These are phyloP conservation scores for Pythium plurisporium DNA, from an alignment of 352 stramenopile genomes.

Conservation along the genomic window DNA sequence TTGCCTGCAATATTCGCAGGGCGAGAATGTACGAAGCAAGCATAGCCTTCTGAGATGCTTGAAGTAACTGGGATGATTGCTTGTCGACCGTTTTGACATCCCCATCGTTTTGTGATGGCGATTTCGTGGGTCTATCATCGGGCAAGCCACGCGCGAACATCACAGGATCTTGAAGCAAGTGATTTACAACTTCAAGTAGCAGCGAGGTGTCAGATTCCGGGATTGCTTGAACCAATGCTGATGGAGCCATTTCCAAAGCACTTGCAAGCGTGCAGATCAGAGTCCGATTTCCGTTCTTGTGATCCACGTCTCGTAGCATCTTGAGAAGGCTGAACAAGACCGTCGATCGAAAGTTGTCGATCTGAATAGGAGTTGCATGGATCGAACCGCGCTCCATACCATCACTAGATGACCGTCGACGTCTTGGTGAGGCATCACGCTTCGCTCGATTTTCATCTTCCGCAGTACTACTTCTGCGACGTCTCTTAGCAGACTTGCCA, in stretches of 20 bases:
- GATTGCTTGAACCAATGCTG: constrained; percentile 42
- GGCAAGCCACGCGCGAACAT: background rate
- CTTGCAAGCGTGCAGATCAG: constrained; percentile 62
- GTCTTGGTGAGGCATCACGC: no score
- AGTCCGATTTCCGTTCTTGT: constrained; percentile 61
- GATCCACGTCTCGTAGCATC: constrained; percentile 51
- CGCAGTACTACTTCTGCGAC: background rate
- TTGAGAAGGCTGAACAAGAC: constrained; percentile 44
- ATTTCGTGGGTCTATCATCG: background rate
- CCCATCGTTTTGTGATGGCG: background rate
- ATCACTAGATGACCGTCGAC: background rate
- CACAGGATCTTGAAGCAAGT: constrained; percentile 49
- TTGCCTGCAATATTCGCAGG: constrained; percentile 63
- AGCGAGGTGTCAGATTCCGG: constrained; percentile 51
- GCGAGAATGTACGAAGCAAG: constrained; percentile 57
- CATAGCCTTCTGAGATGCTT: constrained; percentile 9
- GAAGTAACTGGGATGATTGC: background rate
- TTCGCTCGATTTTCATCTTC: background rate
- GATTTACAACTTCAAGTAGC: constrained; percentile 64
- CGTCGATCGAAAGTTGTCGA: constrained; percentile 44
- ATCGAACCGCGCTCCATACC: background rate
- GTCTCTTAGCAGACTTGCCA: background rate
- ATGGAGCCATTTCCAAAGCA: constrained; percentile 72
- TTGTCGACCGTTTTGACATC: no score
- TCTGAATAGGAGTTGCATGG: constrained; percentile 29